Evolutionary conservation across 208 protist genomes (phyloP).

Genomic region (Naegleria fowleri): DNA sequence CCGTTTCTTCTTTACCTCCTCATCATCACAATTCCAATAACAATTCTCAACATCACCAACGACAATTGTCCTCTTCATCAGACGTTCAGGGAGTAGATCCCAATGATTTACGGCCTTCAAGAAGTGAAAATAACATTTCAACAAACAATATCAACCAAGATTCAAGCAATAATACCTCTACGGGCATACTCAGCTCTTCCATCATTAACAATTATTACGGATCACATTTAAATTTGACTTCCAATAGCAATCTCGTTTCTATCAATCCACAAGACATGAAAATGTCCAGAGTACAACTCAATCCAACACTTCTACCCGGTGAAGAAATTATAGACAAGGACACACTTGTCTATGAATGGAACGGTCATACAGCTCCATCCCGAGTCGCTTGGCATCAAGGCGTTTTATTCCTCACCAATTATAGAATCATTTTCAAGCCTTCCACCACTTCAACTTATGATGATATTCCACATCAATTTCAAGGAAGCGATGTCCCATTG

Average conservation of each 20-base stretch:
- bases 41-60: too few species aligned
- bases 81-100: too few species aligned
- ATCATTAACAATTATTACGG: not conserved
- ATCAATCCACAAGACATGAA: not conserved
- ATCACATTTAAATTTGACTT: not conserved
- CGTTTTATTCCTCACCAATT: not conserved
- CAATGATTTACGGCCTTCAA: not conserved
- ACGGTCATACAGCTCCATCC: not conserved
- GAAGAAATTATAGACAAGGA: conserved; percentile 7
- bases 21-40: not conserved
- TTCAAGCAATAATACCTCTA: too few species aligned
- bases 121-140: not conserved
- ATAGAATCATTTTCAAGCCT: conserved; percentile 17
- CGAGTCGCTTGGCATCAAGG: not conserved
- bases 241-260: not conserved
- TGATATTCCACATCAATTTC: not conserved
- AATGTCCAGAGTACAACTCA: not conserved
- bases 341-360: not conserved
- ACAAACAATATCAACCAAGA: not conserved
- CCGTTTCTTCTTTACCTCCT: not conserved
- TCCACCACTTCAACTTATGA: not conserved
- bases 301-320: not conserved
- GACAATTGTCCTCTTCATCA: too few species aligned
- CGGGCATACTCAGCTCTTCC: not conserved
- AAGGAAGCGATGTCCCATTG: conserved; percentile 18